Percentiles rank a stretch among this genome's conserved stretches.
These are phyloP conservation scores for Diaporthe destruens DNA, from an alignment of 2,329 filamentous ascomycete species.

Conservation along the genomic window DNA sequence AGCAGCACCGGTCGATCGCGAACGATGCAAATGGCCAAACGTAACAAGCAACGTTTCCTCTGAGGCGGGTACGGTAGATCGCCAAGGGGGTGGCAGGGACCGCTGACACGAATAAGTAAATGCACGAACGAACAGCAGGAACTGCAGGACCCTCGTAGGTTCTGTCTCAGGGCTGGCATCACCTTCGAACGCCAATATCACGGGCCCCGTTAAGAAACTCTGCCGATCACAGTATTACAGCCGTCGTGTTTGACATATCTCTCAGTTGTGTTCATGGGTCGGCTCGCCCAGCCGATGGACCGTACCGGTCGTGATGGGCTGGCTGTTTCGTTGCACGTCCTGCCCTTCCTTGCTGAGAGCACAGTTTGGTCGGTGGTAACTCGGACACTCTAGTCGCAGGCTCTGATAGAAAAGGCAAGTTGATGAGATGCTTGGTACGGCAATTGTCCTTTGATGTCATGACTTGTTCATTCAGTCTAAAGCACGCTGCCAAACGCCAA, in stretches of 20 bases:
- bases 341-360: neutral
- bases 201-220: slow-evolving; percentile 10
- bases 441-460: neutral
- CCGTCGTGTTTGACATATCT: slow-evolving; percentile 34
- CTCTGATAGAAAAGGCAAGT: neutral
- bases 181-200: slow-evolving; percentile 12
- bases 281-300: slow-evolving; percentile 27
- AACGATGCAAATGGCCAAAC: slow-evolving; percentile 28
- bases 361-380: neutral
- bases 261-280: slow-evolving; percentile 34
- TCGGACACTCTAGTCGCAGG: neutral
- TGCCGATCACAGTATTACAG: slow-evolving; percentile 17
- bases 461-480: slow-evolving; percentile 7
- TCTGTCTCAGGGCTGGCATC: slow-evolving; percentile 7
- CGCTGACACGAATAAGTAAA: slow-evolving; percentile 14
- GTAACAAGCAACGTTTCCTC: slow-evolving; percentile 31
- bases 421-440: neutral
- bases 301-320: neutral
- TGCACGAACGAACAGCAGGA: neutral
- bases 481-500: slow-evolving; percentile 26
- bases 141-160: neutral
- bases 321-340: slow-evolving; percentile 13
- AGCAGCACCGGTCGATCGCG: slow-evolving; percentile 18
- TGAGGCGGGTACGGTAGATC: slow-evolving; percentile 23
- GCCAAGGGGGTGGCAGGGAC: slow-evolving; percentile 5